Evolutionary conservation across 2,329 filamentous ascomycete species (phyloP).

Genomic region (Epichloe bromicola): DNA sequence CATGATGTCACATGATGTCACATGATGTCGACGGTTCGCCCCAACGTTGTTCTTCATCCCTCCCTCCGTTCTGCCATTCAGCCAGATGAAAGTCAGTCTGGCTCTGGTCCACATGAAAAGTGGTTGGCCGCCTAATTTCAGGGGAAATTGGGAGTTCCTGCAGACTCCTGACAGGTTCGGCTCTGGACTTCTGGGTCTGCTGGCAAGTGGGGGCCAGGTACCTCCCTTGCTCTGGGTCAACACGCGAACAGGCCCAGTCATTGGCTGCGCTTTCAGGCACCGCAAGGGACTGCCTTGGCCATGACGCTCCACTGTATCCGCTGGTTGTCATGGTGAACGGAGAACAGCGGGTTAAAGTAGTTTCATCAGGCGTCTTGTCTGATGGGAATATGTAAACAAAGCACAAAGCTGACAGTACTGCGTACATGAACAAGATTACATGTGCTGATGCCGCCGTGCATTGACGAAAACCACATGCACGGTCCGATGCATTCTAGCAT

Average conservation of each 20-base stretch:
- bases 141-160: constrained; percentile 14
- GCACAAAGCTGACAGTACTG: too few species aligned
- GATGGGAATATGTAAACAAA: too few species aligned
- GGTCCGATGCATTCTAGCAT: background rate
- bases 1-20: constrained; percentile 10
- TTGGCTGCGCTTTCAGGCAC: background rate
- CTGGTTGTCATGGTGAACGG: constrained; percentile 13
- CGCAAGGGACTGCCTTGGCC: background rate
- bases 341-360: background rate
- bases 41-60: background rate
- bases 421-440: too few species aligned
- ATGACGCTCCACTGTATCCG: constrained; percentile 1
- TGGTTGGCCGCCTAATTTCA: constrained; percentile 14
- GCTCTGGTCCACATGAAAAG: background rate
- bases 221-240: background rate
- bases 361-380: background rate
- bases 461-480: background rate
- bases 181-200: too few species aligned
- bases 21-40: too few species aligned
- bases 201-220: background rate
- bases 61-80: background rate
- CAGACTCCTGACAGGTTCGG: background rate
- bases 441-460: background rate
- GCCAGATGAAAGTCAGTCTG: background rate
- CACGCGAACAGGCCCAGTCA: too few species aligned